These are phyloP conservation scores for Centrapalus pauciflorus DNA, from an alignment of 129 eudicot genomes.

Conservation along the genomic window DNA sequence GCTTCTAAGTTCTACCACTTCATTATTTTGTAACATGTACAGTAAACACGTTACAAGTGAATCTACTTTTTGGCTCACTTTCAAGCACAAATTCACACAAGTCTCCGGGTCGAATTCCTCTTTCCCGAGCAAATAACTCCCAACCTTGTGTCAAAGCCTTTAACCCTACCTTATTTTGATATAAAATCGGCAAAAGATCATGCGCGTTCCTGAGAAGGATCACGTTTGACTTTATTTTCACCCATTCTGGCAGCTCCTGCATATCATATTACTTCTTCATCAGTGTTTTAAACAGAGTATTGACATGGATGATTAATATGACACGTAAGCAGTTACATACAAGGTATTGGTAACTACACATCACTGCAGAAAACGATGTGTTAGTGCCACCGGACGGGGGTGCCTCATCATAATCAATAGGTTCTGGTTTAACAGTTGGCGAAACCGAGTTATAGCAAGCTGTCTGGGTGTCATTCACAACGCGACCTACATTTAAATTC, in stretches of 20 bases:
- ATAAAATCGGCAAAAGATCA: constrained; percentile 42
- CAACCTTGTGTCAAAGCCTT: constrained; percentile 38
- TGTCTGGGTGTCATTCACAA: not conserved
- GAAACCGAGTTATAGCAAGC: not conserved
- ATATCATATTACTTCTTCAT: not conserved
- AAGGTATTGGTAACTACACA: constrained; percentile 28
- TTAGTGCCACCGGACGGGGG: not conserved
- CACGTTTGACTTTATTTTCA: constrained; percentile 13
- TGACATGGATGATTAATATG: not conserved
- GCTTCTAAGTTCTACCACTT: not conserved
- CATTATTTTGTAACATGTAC: not conserved
- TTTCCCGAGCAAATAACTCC: constrained; percentile 28
- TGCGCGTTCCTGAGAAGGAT: constrained; percentile 23
- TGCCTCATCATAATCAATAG: constrained; percentile 21
- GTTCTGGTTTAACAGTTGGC: constrained; percentile 33
- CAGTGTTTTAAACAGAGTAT: not conserved
- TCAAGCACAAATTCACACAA: constrained; percentile 33
- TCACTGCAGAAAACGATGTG: constrained; percentile 31
- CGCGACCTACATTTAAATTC: constrained; percentile 10
- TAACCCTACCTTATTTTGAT: constrained; percentile 20
- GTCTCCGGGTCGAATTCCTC: constrained; percentile 33
- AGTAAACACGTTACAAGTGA: constrained; percentile 3
- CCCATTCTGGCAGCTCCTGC: constrained; percentile 41
- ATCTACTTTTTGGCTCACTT: not conserved
- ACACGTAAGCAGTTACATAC: constrained; percentile 25